Conservation (phyloP, 352 stramenopile species). For the Pythium scleroteichum region DNA sequence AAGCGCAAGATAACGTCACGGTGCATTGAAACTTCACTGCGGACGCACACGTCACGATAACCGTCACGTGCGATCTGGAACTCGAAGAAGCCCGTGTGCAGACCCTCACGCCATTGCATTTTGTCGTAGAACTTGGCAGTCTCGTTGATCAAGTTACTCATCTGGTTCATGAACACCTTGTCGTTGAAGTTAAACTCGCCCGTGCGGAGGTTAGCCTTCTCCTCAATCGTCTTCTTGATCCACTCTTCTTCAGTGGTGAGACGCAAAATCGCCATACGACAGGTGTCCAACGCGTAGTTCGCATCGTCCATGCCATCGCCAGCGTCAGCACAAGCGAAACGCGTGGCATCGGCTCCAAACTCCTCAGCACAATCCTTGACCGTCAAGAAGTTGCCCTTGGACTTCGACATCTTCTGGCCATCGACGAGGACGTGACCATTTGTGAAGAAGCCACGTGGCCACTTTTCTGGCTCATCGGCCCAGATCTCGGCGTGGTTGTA, state of each 20-base stretch:
- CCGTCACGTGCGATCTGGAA: conserved; percentile 97
- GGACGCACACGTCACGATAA: conserved; percentile 96
- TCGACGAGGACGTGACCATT: conserved; percentile 98
- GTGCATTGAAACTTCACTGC: conserved; percentile 89
- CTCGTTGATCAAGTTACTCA: conserved; percentile 93
- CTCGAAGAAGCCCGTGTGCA: conserved; percentile 98
- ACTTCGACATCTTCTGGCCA: conserved; percentile 99
- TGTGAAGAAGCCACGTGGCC: conserved; percentile 98
- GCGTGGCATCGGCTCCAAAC: conserved; percentile 96
- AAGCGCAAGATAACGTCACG: conserved; percentile 92
- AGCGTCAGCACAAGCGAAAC: conserved; percentile 97
- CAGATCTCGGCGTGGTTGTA: conserved; percentile 99
- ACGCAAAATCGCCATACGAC: conserved; percentile 96
- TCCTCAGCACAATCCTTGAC: conserved; percentile 96
- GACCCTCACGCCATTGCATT: conserved; percentile 95
- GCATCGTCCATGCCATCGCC: conserved; percentile 98
- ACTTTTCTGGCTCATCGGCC: conserved; percentile 96
- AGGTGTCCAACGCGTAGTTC: conserved; percentile 98
- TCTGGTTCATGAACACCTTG: conserved; percentile 97
- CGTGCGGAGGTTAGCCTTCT: conserved; percentile 82
- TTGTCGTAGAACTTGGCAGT: conserved; percentile 88
- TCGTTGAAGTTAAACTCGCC: conserved; percentile 91
- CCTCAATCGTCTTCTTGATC: conserved; percentile 93
- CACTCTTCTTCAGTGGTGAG: conserved; percentile 98
- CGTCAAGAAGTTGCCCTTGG: conserved; percentile 99